phyloP scores from a whole-genome alignment of 148 eudicot genomes.

The Rhododendron ovatum region DNA sequence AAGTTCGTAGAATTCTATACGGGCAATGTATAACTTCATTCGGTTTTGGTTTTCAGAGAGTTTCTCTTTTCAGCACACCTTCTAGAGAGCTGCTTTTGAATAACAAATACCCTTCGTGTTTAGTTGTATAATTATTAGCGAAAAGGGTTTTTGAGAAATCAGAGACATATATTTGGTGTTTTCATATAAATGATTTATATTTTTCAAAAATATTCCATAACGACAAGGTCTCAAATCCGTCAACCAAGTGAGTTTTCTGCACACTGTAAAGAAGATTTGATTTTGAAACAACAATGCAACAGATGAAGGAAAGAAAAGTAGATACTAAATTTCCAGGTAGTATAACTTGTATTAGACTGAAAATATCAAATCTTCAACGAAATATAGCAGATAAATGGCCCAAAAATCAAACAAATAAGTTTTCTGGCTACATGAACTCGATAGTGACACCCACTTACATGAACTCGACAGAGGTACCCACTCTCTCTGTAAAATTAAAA shows the following conservation, averaged over 20 bases:
- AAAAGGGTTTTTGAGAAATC: background rate
- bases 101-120: background rate
- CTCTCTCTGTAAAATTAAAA: slow-evolving; percentile 6
- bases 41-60: background rate
- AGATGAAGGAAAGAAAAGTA: background rate
- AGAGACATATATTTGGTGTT: background rate
- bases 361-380: background rate
- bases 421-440: background rate
- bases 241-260: background rate
- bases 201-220: background rate
- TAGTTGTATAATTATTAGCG: background rate
- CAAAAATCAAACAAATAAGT: background rate
- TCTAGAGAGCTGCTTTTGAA: background rate
- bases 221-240: background rate
- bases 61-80: background rate
- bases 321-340: background rate
- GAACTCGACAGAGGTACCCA: slow-evolving; percentile 11
- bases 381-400: background rate
- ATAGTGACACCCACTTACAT: slow-evolving; percentile 27
- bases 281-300: background rate
- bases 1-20: background rate
- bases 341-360: background rate
- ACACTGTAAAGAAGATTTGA: background rate
- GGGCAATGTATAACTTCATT: background rate
- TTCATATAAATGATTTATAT: background rate